A percentile compares a stretch with the other conserved stretches of the same genome.
These are phyloP conservation scores for Colletotrichum sp. DNA, from an alignment of 2,329 filamentous ascomycete species.

Conservation along the genomic window DNA sequence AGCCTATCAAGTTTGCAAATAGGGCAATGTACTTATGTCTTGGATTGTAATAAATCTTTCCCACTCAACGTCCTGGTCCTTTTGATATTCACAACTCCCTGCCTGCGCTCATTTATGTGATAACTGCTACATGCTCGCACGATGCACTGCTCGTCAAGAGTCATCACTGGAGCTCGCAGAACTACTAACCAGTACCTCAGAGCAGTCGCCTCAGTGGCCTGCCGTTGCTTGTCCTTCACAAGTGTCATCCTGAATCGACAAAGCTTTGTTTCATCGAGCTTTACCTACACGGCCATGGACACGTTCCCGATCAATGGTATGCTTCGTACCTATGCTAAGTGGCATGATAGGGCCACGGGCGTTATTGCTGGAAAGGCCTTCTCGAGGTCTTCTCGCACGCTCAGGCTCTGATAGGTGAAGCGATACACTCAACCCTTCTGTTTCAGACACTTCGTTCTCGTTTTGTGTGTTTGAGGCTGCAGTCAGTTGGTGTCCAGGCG, in stretches of 20 bases:
- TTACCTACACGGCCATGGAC: background rate
- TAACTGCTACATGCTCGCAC: background rate
- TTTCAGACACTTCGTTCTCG: background rate
- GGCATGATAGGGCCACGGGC: background rate
- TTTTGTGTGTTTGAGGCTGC: background rate
- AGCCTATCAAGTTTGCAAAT: background rate
- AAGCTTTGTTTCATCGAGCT: background rate
- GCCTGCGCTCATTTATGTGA: background rate
- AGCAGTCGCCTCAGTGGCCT: background rate
- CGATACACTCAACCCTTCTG: background rate
- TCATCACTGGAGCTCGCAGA: accelerated
- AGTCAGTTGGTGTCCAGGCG: background rate
- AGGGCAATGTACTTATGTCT: background rate
- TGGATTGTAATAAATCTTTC: background rate
- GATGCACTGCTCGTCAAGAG: accelerated
- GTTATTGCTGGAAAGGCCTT: background rate
- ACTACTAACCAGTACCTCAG: accelerated
- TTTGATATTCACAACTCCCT: accelerated
- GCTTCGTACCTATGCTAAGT: background rate
- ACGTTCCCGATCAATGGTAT: background rate
- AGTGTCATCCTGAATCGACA: background rate
- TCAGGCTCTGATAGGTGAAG: background rate
- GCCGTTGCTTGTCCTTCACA: accelerated
- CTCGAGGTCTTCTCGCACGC: background rate
- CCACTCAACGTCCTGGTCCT: accelerated